Evolutionary conservation across 208 protist genomes (phyloP), one percentile per base, ranked within the genome.

Genomic region (Balamuthia mandrillaris): DNA sequence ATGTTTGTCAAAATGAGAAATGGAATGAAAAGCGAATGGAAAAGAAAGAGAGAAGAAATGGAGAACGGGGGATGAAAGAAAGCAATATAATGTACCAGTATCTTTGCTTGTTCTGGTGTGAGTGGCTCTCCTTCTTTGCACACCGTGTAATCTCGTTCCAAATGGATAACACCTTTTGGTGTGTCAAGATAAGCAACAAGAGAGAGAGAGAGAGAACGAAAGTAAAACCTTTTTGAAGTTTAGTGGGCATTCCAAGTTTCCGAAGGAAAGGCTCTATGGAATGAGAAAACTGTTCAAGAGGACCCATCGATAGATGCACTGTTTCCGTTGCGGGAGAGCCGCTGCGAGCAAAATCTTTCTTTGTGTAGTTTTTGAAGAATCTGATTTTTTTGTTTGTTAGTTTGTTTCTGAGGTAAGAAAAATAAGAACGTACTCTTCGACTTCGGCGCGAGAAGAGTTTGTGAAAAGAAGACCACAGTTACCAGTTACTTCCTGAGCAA

Each of bases 251-350:
- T 33, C 87, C 83, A 18, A 92, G 31, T 37, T 86, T 75, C 18
- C 90, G 74, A 35, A 92, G 41, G 60, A 87, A 81, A 3, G 90
- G 61, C 78, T 93, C 91, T 81, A 93, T 86, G n/a, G 88, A 86
- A 18, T 92, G 89, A 5, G 68, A 27, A 49, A 93, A 83, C 31
- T 58, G 31, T 14, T 52, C 41, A 4, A 93, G 56, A 37, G 88
- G 78, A 10, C 91, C 91, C 41, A 70, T 52, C 49, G 45, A 24
- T 29, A 91, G 27, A 7, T 37, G 37, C 72, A 93, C 81, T 5
- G 78, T 91, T 74, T 93, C 86, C 12, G 51, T 86, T 47, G 90
- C 37, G 10, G 81, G 47, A 33, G 85, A 89, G 24, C 91, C 91
- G 12, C 39, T 27, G 39, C 84, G 70, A 61, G 91, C 88, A 49